Base-by-base conservation (phyloP, 805 yeast genomes). In the Saccharomycopsis javanensis region DNA sequence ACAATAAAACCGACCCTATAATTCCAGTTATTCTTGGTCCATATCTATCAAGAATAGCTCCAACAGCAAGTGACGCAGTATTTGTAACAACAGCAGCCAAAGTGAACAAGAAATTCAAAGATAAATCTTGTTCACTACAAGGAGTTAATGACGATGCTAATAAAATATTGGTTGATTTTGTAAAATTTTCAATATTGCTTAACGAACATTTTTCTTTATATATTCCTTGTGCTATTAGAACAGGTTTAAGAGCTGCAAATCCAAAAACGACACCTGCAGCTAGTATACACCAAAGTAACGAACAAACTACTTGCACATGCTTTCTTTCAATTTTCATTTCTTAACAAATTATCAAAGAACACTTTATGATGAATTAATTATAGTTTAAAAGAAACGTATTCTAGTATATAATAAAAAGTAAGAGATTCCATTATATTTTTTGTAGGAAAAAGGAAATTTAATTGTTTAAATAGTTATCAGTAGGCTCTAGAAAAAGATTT, bases 231-330 rank as follows among this genome's bases (percentile, higher is more conserved):
- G 75, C 68, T 18, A 89, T 78, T 50, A 92, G 71, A 10, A 91
- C 80, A 5, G 96, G 95, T 67, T 92, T 92, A 56, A 91, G 73
- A 2, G 98, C 97, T 25, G 97, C 97, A 73, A 91, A 91, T 3
- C 98, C 98, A 75, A 91, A 91, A 13, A 91, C 83, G 1, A 95
- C 89, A 5, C 97, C 98, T 0, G 96, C 97, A 0, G 96, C 89
- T 38, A 88, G 74, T 13, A 91, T 72, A 71, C 97, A 92, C 96
- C 96, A 91, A 0, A 76, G 56, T 16, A 88, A 79, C 30, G 97
- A 91, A 70, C 96, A 87, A 1, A 66, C 52, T 10, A 87, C 78
- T 67, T 89, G 96, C 1, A 75, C 18, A 55, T 13, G 76, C 55
- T 60, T 82, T 69, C 10, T 62, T 57, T 10, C 59, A 20, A 48